Evolutionary conservation across 2,329 filamentous ascomycete species (phyloP).

Genomic region (Fusarium pilosicola): DNA sequence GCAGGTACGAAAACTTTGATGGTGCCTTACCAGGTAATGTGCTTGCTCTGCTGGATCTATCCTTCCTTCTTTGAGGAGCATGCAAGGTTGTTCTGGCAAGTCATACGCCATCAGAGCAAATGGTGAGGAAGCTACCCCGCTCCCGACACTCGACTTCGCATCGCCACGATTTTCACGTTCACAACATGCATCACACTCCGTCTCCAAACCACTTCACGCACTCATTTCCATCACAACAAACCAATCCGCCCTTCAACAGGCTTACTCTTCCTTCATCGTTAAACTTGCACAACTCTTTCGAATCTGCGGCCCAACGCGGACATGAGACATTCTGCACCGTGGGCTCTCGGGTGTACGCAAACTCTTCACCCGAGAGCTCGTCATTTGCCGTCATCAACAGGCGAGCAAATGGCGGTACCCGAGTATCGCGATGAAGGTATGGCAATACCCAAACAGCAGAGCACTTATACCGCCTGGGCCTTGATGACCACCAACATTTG

Average conservation of each 20-base stretch:
- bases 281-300: background rate
- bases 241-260: background rate
- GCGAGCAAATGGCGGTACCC: background rate
- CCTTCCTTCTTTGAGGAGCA: too few relatives aligned
- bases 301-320: background rate
- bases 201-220: background rate
- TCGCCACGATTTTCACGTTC: background rate
- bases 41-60: too few relatives aligned
- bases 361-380: background rate
- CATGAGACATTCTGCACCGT: background rate
- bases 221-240: background rate
- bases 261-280: background rate
- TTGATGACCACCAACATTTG: too few relatives aligned
- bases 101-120: background rate
- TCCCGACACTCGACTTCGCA: background rate
- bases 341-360: background rate
- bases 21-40: background rate
- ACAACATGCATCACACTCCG: background rate
- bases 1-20: background rate
- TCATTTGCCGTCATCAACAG: background rate
- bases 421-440: background rate
- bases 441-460: too few relatives aligned
- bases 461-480: too few relatives aligned
- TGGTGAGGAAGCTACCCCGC: background rate
- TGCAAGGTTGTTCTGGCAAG: background rate